Conservation (phyloP, 2,329 filamentous ascomycete genomes). For the Aspergillus phoenicis region DNA sequence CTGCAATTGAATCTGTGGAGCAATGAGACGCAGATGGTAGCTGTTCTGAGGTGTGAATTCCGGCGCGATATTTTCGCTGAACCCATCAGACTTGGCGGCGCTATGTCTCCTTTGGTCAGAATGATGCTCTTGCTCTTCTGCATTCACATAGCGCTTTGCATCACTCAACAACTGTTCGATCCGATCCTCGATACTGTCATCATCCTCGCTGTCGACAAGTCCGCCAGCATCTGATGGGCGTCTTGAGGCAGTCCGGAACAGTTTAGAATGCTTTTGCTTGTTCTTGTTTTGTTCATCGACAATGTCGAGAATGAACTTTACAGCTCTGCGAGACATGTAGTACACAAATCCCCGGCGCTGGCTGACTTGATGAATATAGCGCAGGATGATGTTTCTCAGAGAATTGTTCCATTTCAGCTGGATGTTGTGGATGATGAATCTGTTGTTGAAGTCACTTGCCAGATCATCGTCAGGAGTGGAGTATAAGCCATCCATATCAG, state of each 20-base stretch:
- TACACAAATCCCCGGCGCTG: slow-evolving; percentile 96
- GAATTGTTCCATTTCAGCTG: slow-evolving; percentile 99
- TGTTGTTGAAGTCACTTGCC: slow-evolving; percentile 93
- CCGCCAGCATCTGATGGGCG: slow-evolving; percentile 33
- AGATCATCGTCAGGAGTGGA: slow-evolving; percentile 76
- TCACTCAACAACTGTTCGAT: slow-evolving; percentile 85
- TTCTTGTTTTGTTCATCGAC: slow-evolving; percentile 88
- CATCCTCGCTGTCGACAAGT: slow-evolving; percentile 57
- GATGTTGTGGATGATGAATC: slow-evolving; percentile 96
- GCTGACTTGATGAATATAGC: slow-evolving; percentile 96
- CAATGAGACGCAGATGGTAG: slow-evolving; percentile 92
- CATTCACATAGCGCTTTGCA: slow-evolving; percentile 77
- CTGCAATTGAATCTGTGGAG: slow-evolving; percentile 95
- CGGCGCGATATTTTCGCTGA: slow-evolving; percentile 75
- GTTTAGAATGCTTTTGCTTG: slow-evolving; percentile 51
- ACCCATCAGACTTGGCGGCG: slow-evolving; percentile 48
- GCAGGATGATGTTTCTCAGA: slow-evolving; percentile 90
- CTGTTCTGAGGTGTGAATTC: slow-evolving; percentile 91
- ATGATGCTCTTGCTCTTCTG: slow-evolving; percentile 58
- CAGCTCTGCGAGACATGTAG: slow-evolving; percentile 90
- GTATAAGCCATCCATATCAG: slow-evolving; percentile 60
- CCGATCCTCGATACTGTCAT: slow-evolving; percentile 74
- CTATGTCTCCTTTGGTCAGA: slow-evolving; percentile 45
- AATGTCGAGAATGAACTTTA: slow-evolving; percentile 98
- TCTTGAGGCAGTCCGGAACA: slow-evolving; percentile 32